These are phyloP conservation scores for Craterostigma plantagineum DNA, from an alignment of 257 asterid genomes.

Conservation along the genomic window DNA sequence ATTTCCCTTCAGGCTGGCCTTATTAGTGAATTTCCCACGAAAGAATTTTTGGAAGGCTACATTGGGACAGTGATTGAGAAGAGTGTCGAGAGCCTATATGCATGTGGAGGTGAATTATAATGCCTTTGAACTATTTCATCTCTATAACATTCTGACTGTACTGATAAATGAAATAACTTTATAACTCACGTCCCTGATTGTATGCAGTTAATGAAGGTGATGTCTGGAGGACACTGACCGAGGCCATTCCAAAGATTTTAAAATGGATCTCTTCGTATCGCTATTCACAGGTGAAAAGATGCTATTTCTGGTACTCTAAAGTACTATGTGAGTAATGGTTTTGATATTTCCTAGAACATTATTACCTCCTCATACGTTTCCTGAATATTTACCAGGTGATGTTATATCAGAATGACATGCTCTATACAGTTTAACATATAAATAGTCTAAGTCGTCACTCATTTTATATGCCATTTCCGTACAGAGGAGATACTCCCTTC, in stretches of 20 bases:
- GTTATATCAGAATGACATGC: too few species aligned
- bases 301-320: too few species aligned
- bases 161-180: slow-evolving; percentile 7
- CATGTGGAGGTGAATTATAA: slow-evolving; percentile 71
- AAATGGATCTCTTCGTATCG: slow-evolving; percentile 73
- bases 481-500: too few species aligned
- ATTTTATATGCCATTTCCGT: too few species aligned
- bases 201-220: slow-evolving; percentile 71
- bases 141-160: background rate
- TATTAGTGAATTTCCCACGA: slow-evolving; percentile 52
- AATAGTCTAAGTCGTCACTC: too few species aligned
- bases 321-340: too few species aligned
- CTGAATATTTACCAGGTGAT: too few species aligned
- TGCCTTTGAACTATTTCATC: background rate
- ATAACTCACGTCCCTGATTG: slow-evolving; percentile 11
- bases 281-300: slow-evolving; percentile 48
- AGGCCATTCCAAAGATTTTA: slow-evolving; percentile 67
- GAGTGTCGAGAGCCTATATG: slow-evolving; percentile 73
- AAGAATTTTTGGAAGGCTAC: slow-evolving; percentile 67
- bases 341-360: too few species aligned
- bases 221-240: slow-evolving; percentile 42
- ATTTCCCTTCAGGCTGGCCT: slow-evolving; percentile 65
- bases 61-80: slow-evolving; percentile 67
- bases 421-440: too few species aligned
- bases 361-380: too few species aligned